Evolutionary conservation across 345 rosid genomes (phyloP).

Genomic region (Populus nigra): DNA sequence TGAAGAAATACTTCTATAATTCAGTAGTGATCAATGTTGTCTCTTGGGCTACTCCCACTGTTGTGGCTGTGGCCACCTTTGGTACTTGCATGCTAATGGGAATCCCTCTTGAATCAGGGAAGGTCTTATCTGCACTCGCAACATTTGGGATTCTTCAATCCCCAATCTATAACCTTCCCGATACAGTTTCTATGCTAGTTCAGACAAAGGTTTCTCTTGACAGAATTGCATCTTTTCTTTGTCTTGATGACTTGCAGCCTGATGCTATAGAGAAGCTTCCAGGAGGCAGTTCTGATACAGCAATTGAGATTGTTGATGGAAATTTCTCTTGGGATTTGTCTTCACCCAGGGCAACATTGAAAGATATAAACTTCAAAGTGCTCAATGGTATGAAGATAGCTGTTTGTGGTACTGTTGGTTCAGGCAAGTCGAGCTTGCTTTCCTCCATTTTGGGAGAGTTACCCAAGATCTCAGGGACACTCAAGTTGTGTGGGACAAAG

Average conservation of each 20-base stretch:
- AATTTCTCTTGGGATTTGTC: no score
- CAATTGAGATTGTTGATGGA: no score
- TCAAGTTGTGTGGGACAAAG: constrained; percentile 60
- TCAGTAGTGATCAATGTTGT: constrained; percentile 5
- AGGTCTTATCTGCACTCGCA: constrained; percentile 42
- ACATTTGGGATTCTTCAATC: no score
- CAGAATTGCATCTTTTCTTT: no score
- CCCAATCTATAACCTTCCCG: no score
- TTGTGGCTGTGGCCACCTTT: constrained; percentile 46
- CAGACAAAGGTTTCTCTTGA: no score
- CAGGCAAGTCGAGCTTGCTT: constrained; percentile 77
- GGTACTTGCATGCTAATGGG: constrained; percentile 55
- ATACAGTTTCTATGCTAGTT: no score
- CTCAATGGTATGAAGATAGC: constrained; percentile 51
- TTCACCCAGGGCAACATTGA: no score
- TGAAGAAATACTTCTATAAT: constrained; percentile 29
- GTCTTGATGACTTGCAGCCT: no score
- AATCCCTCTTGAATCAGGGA: constrained; percentile 25
- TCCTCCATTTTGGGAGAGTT: constrained; percentile 70
- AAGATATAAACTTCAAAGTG: no score
- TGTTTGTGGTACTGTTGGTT: constrained; percentile 75
- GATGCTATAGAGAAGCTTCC: no score
- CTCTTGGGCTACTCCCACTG: constrained; percentile 24
- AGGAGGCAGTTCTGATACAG: no score
- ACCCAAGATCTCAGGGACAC: constrained; percentile 57